Evolutionary conservation across 2,329 filamentous ascomycete genomes (phyloP).

Genomic region (Pestalotiopsis sp.): DNA sequence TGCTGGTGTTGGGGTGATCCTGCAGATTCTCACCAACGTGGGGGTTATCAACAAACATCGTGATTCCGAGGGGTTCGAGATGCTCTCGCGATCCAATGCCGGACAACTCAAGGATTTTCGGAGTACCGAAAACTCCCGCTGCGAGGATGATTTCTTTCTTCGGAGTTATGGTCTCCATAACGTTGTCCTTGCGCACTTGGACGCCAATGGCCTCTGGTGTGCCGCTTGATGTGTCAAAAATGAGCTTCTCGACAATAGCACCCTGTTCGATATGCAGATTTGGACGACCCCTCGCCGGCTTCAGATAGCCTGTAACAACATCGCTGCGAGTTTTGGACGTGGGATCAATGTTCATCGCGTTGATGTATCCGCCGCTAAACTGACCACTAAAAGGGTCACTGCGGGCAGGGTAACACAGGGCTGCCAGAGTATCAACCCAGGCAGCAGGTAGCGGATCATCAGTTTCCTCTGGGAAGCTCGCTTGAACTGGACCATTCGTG

Average conservation of each 20-base stretch:
- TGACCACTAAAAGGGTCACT: constrained; percentile 18
- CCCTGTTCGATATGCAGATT: constrained; percentile 52
- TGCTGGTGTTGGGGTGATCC: constrained; percentile 37
- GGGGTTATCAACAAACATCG: constrained; percentile 43
- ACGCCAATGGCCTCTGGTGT: constrained; percentile 42
- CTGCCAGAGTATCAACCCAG: constrained; percentile 18
- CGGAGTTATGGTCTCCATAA: constrained; percentile 34
- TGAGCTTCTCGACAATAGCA: constrained; percentile 46
- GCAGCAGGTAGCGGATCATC: constrained; percentile 16
- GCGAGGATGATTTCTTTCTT: constrained; percentile 58
- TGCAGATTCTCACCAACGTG: constrained; percentile 53
- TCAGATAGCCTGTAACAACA: constrained; percentile 42
- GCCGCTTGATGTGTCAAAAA: constrained; percentile 35
- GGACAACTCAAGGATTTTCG: constrained; percentile 62
- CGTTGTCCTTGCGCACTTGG: constrained; percentile 40
- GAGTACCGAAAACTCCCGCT: constrained; percentile 59
- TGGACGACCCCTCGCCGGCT: constrained; percentile 34
- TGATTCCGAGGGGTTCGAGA: constrained; percentile 43
- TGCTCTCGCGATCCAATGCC: constrained; percentile 55
- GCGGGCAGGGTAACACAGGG: constrained; percentile 14
- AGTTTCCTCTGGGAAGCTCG: constrained; percentile 16
- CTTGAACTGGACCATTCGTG: constrained; percentile 16
- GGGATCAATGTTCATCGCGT: constrained; percentile 15
- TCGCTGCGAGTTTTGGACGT: constrained; percentile 28
- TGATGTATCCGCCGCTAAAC: constrained; percentile 10